Conservation (phyloP, 2,329 filamentous ascomycete species). For the Cladophialophora immunda region DNA sequence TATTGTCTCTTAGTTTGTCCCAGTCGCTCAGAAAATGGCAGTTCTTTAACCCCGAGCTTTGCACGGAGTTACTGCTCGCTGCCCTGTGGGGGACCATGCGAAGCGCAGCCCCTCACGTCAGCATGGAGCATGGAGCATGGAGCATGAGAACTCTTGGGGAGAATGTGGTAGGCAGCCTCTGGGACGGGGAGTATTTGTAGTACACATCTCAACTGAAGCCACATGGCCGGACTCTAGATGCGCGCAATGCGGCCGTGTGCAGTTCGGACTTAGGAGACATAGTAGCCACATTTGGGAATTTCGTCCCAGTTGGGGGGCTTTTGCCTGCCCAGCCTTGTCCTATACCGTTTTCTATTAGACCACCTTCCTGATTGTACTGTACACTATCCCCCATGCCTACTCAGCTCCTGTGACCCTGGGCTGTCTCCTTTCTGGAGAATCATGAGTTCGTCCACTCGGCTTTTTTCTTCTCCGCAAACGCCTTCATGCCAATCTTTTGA, state of each 20-base stretch:
- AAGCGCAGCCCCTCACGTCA: not conserved
- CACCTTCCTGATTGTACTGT: not conserved
- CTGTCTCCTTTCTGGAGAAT: too few species aligned
- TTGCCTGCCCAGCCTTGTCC: not conserved
- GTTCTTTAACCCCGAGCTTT: not conserved
- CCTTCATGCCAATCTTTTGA: conserved; percentile 96
- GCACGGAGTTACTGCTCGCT: not conserved
- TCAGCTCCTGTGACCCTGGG: not conserved
- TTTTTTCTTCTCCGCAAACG: conserved; percentile 95
- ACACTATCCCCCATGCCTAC: not conserved
- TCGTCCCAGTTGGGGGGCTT: not conserved
- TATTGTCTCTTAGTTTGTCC: too few species aligned
- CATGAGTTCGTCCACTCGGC: conserved; percentile 74
- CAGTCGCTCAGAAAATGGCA: too few species aligned
- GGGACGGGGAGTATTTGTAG: too few species aligned
- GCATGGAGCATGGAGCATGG: not conserved
- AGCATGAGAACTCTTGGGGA: not conserved
- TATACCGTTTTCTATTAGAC: not conserved
- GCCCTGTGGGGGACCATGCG: not conserved
- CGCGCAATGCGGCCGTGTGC: not conserved
- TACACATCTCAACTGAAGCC: too few species aligned
- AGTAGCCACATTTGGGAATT: not conserved
- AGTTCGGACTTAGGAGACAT: not conserved
- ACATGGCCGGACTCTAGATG: too few species aligned
- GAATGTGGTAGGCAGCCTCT: too few species aligned